A percentile compares a stretch with the other conserved stretches of the same genome.
phyloP scores from a whole-genome alignment of 2,329 filamentous ascomycete species.

The Fusarium musae region DNA sequence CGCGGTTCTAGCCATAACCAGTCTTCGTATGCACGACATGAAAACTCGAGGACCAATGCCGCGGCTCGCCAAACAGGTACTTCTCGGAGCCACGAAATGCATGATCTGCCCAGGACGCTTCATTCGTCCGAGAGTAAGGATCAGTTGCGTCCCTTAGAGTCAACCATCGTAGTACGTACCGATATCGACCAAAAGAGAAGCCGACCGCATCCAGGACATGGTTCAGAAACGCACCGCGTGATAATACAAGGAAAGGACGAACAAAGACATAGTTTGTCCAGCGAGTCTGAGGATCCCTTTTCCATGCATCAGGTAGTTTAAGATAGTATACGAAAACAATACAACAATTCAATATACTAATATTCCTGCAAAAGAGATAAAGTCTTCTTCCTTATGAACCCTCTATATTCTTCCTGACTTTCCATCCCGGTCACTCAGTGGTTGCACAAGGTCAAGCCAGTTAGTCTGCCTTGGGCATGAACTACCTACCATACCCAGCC shows the following conservation, averaged over 20 bases:
- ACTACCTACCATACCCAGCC: neutral
- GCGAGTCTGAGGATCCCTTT: neutral
- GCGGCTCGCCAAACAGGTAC: neutral
- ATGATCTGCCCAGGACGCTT: neutral
- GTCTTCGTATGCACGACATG: neutral
- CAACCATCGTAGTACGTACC: neutral
- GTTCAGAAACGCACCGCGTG: accelerated
- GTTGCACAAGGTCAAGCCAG: neutral
- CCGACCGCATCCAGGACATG: neutral
- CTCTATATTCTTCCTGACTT: accelerated
- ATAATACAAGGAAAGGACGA: neutral
- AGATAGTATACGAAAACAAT: neutral
- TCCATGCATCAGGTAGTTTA: neutral
- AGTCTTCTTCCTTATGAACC: accelerated
- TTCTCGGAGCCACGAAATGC: neutral
- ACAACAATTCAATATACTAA: accelerated
- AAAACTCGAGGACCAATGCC: neutral
- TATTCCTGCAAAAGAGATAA: accelerated
- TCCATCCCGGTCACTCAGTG: accelerated
- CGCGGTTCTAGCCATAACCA: neutral
- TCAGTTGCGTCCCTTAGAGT: neutral
- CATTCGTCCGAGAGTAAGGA: neutral
- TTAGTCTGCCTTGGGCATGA: neutral
- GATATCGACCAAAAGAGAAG: neutral
- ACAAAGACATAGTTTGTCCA: neutral